phyloP scores from a whole-genome alignment of 148 eudicot species.

The Mesembryanthemum crystallinum region DNA sequence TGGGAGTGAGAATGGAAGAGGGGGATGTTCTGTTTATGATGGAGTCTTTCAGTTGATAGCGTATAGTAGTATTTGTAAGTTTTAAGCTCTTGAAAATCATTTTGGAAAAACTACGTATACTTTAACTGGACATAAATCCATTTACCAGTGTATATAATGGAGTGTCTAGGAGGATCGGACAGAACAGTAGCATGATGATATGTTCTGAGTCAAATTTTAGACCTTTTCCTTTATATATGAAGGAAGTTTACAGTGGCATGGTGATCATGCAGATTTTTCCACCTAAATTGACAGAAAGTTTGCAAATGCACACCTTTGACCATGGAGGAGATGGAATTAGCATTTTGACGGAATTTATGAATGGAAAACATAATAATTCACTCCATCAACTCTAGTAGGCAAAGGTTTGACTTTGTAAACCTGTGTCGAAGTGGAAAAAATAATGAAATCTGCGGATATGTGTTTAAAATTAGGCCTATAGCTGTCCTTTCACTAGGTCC shows the following conservation, averaged over 20 bases:
- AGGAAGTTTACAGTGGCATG: neutral
- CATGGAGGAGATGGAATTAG: neutral
- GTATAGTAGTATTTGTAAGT: neutral
- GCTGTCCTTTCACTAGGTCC: too few relatives aligned
- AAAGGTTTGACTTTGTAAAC: too few relatives aligned
- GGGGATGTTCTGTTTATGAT: too few relatives aligned
- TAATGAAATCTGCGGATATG: too few relatives aligned
- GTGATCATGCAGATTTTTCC: neutral
- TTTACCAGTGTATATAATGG: too few relatives aligned
- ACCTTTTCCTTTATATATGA: neutral
- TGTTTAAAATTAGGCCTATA: too few relatives aligned
- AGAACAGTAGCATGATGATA: neutral
- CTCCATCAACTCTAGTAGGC: too few relatives aligned
- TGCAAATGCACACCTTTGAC: neutral
- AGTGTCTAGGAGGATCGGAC: neutral
- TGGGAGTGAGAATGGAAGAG: too few relatives aligned
- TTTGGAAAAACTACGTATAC: neutral
- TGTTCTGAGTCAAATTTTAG: neutral
- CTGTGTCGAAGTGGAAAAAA: too few relatives aligned
- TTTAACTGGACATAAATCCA: neutral
- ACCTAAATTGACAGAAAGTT: neutral
- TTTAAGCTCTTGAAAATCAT: neutral
- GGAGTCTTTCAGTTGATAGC: neutral
- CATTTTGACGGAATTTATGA: too few relatives aligned
- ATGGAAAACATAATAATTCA: neutral